phyloP scores from a whole-genome alignment of 129 eudicot species.

The Saussurea involucrata region DNA sequence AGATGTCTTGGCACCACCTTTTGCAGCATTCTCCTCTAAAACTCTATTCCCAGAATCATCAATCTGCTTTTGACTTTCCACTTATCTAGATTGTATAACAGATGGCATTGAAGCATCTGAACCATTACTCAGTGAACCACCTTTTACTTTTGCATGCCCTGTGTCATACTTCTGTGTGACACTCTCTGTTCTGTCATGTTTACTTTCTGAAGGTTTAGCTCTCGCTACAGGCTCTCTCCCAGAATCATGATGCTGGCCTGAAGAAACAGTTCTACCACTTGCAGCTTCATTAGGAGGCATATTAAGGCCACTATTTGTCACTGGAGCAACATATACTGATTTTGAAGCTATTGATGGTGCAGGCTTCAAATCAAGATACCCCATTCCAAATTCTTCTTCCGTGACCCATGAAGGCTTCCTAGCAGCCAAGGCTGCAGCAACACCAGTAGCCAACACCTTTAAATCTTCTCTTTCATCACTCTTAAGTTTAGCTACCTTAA shows the following conservation, averaged over 20 bases:
- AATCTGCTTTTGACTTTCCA: conserved; percentile 54
- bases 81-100: conserved; percentile 35
- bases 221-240: conserved; percentile 42
- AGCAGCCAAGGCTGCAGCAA: conserved; percentile 98
- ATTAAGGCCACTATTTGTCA: conserved; percentile 35
- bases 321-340: conserved; percentile 34
- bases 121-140: conserved; percentile 44
- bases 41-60: conserved; percentile 51
- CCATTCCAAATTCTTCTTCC: conserved; percentile 99
- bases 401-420: conserved; percentile 99
- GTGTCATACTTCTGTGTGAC: conserved; percentile 32
- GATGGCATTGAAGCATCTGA: conserved; percentile 37
- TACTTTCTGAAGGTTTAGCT: conserved; percentile 54
- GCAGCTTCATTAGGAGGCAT: conserved; percentile 41
- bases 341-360: conserved; percentile 53
- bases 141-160: conserved; percentile 44
- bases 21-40: conserved; percentile 49
- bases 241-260: conserved; percentile 48
- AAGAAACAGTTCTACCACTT: conserved; percentile 51
- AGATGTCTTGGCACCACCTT: conserved; percentile 44
- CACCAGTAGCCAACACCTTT: conserved; percentile 99
- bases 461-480: conserved; percentile 97
- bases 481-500: conserved; percentile 96
- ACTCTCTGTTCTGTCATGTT: conserved; percentile 46
- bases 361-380: conserved; percentile 82